phyloP scores from a whole-genome alignment of 495 filamentous ascomycete species.

The Xylaria flabelliformis region DNA sequence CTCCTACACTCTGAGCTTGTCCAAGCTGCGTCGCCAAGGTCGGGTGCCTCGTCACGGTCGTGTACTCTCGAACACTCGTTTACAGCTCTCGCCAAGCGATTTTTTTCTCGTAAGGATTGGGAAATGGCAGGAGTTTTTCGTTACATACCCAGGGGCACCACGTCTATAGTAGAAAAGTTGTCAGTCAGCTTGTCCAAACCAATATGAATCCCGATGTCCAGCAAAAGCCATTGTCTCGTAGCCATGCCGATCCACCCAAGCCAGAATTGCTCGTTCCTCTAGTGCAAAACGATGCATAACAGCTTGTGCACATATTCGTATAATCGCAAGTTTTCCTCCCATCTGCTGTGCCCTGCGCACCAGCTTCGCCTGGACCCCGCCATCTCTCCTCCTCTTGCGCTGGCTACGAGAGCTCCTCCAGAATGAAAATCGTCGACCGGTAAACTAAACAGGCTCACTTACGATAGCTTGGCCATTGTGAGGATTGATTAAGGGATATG shows the following conservation, averaged over 20 bases:
- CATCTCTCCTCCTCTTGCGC: slow-evolving; percentile 29
- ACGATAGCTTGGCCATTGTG: slow-evolving; percentile 61
- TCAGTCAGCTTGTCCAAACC: slow-evolving; percentile 14
- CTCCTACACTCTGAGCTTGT: neutral
- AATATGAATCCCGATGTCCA: neutral
- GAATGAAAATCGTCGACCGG: neutral
- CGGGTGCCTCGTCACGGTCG: neutral
- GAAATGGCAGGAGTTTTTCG: neutral
- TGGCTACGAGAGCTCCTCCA: slow-evolving; percentile 9
- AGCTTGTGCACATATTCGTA: neutral
- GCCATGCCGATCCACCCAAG: neutral
- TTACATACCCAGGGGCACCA: slow-evolving; percentile 72
- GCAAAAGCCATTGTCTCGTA: neutral
- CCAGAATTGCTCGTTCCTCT: neutral
- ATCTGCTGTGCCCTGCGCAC: neutral
- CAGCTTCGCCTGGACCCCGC: slow-evolving; percentile 17
- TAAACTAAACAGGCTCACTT: slow-evolving; percentile 37
- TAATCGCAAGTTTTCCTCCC: neutral
- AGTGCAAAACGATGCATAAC: neutral
- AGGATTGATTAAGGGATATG: slow-evolving; percentile 40
- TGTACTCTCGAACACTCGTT: slow-evolving; percentile 11
- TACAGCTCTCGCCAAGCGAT: slow-evolving; percentile 3
- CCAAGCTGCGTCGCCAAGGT: neutral
- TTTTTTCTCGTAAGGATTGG: neutral
- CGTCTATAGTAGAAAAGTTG: slow-evolving; percentile 57